phyloP scores from a whole-genome alignment of 2,329 filamentous ascomycete genomes.

The Aspergillus bombycis region DNA sequence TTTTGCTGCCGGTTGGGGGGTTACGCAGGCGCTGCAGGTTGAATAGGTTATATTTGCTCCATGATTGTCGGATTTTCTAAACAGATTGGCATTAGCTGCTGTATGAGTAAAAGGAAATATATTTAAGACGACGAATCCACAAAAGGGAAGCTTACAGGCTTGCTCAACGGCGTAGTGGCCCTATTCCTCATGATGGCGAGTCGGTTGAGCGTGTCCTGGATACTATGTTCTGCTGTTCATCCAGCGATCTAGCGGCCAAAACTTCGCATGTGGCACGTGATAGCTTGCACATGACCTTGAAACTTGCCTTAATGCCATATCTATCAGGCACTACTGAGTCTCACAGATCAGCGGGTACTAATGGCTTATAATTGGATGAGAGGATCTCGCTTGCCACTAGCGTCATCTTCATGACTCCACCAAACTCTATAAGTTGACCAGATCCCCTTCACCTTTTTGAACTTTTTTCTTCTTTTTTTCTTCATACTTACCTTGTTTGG shows the following conservation, averaged over 20 bases:
- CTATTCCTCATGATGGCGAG: constrained; percentile 49
- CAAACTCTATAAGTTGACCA: constrained; percentile 34
- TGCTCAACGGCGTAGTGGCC: constrained; percentile 45
- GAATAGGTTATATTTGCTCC: constrained; percentile 97
- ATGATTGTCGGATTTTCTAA: constrained; percentile 91
- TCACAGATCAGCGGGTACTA: rapidly evolving
- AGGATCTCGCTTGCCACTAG: constrained; percentile 36
- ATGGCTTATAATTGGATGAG: background rate
- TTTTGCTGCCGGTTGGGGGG: constrained; percentile 54
- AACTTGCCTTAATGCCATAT: constrained; percentile 13
- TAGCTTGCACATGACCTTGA: constrained; percentile 4
- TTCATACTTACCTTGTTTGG: constrained; percentile 58
- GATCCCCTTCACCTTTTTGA: constrained; percentile 22
- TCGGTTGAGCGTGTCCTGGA: constrained; percentile 9
- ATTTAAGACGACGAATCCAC: background rate
- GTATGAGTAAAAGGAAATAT: constrained; percentile 7
- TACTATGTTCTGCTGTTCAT: constrained; percentile 4
- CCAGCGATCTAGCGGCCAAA: constrained; percentile 29
- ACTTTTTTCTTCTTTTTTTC: constrained; percentile 44
- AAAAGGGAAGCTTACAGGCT: constrained; percentile 34
- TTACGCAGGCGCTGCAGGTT: constrained; percentile 67
- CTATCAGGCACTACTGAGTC: constrained; percentile 12
- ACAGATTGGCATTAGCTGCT: constrained; percentile 9
- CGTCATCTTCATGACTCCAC: constrained; percentile 10
- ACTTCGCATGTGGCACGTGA: constrained; percentile 37